A percentile compares a stretch with the other conserved stretches of the same genome.
Evolutionary conservation across 2,329 filamentous ascomycete species (phyloP).

Genomic region (Talaromyces sp.): DNA sequence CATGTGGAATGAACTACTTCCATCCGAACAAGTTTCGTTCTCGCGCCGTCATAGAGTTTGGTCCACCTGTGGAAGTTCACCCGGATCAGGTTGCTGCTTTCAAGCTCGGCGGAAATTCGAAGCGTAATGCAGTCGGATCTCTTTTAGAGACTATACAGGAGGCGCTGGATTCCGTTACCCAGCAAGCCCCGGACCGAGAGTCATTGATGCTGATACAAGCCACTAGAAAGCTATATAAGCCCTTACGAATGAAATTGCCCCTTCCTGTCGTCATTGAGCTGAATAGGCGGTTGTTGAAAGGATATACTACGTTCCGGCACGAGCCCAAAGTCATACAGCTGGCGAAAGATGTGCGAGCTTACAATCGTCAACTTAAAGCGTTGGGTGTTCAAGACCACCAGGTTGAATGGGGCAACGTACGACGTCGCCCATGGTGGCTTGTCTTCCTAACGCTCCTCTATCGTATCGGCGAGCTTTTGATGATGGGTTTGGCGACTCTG

Average conservation of each 20-base stretch:
- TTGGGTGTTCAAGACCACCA: slow-evolving; percentile 90
- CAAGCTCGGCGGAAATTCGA: slow-evolving; percentile 63
- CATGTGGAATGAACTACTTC: slow-evolving; percentile 98
- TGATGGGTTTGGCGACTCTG: slow-evolving; percentile 75
- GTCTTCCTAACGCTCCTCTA: slow-evolving; percentile 76
- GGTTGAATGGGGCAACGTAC: slow-evolving; percentile 84
- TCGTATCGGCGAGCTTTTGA: slow-evolving; percentile 69
- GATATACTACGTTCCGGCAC: slow-evolving; percentile 87
- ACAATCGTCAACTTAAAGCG: slow-evolving; percentile 81
- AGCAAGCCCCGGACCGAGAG: slow-evolving; percentile 89
- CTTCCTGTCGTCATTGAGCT: slow-evolving; percentile 89
- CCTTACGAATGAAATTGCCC: slow-evolving; percentile 87
- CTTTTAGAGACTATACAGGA: slow-evolving; percentile 85
- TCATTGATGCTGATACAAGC: slow-evolving; percentile 95
- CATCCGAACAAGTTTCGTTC: slow-evolving; percentile 98
- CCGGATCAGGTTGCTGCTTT: slow-evolving; percentile 82
- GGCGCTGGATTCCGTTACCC: slow-evolving; percentile 79
- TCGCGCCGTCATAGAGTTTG: slow-evolving; percentile 91
- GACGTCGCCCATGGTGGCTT: slow-evolving; percentile 54
- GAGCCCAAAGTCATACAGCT: slow-evolving; percentile 79
- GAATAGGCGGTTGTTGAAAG: slow-evolving; percentile 83
- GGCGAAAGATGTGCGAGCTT: slow-evolving; percentile 71
- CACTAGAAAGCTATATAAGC: slow-evolving; percentile 86
- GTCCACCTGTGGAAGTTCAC: slow-evolving; percentile 80
- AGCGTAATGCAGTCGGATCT: slow-evolving; percentile 80